Conservation (phyloP, 2,329 filamentous ascomycete genomes). For the Talaromyces sp. region DNA sequence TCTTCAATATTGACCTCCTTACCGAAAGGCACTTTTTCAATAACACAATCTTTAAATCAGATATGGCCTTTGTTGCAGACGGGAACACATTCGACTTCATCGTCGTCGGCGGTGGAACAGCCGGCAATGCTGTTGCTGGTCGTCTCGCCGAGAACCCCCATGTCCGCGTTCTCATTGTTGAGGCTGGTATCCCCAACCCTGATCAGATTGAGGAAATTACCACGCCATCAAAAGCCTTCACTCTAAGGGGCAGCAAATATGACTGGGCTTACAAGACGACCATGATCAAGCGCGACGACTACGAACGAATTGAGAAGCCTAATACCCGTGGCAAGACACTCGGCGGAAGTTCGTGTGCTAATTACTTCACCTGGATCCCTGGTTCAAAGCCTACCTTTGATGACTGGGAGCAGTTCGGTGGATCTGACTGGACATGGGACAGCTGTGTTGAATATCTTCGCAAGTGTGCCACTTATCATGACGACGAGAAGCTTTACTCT, state of each 20-base stretch:
- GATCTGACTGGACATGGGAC: conserved; percentile 55
- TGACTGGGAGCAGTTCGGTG: conserved; percentile 45
- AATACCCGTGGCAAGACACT: conserved; percentile 60
- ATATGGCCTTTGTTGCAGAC: not conserved
- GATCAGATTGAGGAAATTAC: conserved; percentile 51
- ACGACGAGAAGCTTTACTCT: conserved; percentile 48
- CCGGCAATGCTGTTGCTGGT: conserved; percentile 34
- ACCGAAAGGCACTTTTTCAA: not conserved
- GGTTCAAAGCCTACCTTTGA: conserved; percentile 57
- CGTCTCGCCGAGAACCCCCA: conserved; percentile 31
- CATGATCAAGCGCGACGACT: conserved; percentile 57
- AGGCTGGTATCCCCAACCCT: conserved; percentile 33
- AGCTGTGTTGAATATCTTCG: conserved; percentile 47
- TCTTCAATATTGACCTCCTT: not conserved
- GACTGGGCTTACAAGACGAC: conserved; percentile 63
- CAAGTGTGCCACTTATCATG: conserved; percentile 50
- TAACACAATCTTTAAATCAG: not conserved
- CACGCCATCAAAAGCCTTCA: conserved; percentile 55
- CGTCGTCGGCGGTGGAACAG: conserved; percentile 36
- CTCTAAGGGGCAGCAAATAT: conserved; percentile 53
- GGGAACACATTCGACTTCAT: conserved; percentile 29
- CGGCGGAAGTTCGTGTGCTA: conserved; percentile 57
- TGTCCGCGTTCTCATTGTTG: conserved; percentile 21
- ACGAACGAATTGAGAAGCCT: conserved; percentile 59
- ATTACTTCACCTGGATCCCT: conserved; percentile 63